A percentile compares a stretch with the other conserved stretches of the same genome.
phyloP scores from a whole-genome alignment of 192 early-diverging fungal genomes.

The Coemansia sp. region DNA sequence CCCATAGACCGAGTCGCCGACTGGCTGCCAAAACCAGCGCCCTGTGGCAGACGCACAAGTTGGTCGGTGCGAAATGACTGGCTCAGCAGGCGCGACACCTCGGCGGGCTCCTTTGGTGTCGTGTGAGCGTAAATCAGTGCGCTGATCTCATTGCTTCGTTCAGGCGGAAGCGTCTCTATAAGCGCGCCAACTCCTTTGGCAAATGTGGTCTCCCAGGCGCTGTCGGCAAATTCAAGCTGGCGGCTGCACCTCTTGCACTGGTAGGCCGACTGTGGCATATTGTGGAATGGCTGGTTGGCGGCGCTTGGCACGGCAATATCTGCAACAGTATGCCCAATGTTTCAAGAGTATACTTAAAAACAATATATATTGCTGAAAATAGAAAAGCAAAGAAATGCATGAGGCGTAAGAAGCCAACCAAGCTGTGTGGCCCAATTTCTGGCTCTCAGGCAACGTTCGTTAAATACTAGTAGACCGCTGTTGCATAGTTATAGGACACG shows the following conservation, averaged over 20 bases:
- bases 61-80: constrained; percentile 35
- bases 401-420: no score
- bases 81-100: constrained; percentile 29
- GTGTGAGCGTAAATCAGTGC: background rate
- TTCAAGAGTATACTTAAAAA: no score
- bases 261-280: background rate
- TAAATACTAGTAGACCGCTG: background rate
- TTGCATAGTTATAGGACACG: background rate
- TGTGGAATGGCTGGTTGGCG: no score
- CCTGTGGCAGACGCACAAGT: constrained; percentile 3
- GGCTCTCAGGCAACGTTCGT: no score
- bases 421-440: no score
- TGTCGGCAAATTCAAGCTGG: constrained; percentile 9
- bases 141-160: constrained; percentile 15
- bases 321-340: no score
- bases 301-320: no score
- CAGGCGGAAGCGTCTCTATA: constrained; percentile 21
- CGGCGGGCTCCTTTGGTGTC: background rate
- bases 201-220: constrained; percentile 14
- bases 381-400: background rate
- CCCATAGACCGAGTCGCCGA: constrained; percentile 10
- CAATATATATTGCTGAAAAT: background rate
- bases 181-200: constrained; percentile 11
- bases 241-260: constrained; percentile 32
- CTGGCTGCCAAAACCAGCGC: background rate